Conservation (phyloP, 305 asterid genomes). For the Galium porrigens region DNA sequence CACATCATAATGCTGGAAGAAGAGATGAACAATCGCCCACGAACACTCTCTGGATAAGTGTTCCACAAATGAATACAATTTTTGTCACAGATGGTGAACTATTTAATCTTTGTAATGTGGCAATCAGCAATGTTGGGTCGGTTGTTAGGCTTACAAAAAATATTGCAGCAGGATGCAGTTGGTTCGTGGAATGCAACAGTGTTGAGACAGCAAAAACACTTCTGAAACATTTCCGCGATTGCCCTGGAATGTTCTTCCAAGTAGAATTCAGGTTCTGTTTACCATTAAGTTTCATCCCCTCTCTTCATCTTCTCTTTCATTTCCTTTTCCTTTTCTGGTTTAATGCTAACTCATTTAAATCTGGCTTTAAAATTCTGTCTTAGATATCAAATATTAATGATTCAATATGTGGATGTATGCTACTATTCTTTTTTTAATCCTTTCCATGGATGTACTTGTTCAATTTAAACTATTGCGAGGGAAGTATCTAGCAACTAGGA, state of each 20-base stretch:
- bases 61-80: constrained; percentile 28
- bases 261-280: constrained; percentile 43
- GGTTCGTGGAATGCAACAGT: constrained; percentile 56
- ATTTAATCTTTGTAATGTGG: constrained; percentile 42
- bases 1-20: constrained; percentile 17
- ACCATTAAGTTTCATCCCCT: constrained; percentile 5
- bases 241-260: constrained; percentile 51
- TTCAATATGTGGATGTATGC: not conserved
- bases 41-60: constrained; percentile 33
- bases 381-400: not conserved
- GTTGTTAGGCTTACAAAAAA: constrained; percentile 36
- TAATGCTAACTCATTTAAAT: not conserved
- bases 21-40: constrained; percentile 31
- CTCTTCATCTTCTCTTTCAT: not conserved
- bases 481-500: not conserved
- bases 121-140: constrained; percentile 39
- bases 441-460: not conserved
- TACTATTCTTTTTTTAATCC: too few species aligned
- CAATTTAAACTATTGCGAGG: not conserved
- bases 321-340: not conserved
- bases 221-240: constrained; percentile 34
- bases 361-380: not conserved
- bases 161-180: constrained; percentile 31
- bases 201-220: constrained; percentile 39
- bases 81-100: constrained; percentile 45